phyloP scores from a whole-genome alignment of 495 filamentous ascomycete species.

The Penicillium paradoxum region DNA sequence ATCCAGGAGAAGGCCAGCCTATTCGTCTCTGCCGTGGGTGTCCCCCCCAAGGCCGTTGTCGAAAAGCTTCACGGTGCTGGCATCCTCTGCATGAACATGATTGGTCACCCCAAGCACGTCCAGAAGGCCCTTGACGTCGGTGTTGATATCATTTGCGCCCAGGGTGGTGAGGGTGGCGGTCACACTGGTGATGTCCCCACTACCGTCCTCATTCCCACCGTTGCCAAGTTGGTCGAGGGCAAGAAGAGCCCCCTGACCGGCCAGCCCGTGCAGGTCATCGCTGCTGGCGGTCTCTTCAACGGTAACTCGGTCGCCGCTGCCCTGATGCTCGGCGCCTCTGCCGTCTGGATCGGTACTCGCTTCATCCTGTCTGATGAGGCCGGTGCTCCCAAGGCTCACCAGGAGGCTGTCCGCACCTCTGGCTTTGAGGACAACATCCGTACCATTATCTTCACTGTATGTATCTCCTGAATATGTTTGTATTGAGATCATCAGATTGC shows the following conservation, averaged over 20 bases:
- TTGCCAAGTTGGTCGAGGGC: conserved; percentile 75
- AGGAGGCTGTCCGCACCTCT: conserved; percentile 91
- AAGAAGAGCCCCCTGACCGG: conserved; percentile 84
- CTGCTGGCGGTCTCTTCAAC: conserved; percentile 92
- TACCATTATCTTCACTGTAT: conserved; percentile 93
- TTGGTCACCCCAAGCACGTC: conserved; percentile 98
- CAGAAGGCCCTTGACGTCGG: conserved; percentile 86
- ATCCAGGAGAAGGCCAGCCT: conserved; percentile 86
- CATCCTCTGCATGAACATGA: conserved; percentile 99
- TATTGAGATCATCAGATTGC: background rate
- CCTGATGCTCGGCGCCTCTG: conserved; percentile 86
- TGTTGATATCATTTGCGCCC: conserved; percentile 86
- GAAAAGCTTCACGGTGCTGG: conserved; percentile 82
- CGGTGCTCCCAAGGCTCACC: conserved; percentile 87
- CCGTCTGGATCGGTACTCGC: conserved; percentile 94
- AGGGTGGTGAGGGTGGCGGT: conserved; percentile 87
- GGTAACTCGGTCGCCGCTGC: conserved; percentile 85
- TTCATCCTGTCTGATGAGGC: conserved; percentile 94
- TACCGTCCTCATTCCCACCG: conserved; percentile 82
- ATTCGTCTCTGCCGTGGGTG: conserved; percentile 95
- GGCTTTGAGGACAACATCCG: conserved; percentile 92
- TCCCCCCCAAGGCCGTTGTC: conserved; percentile 83
- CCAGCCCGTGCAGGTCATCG: conserved; percentile 79
- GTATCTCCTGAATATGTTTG: conserved; percentile 8
- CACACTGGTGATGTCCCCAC: conserved; percentile 91